Evolutionary conservation across 2,329 filamentous ascomycete species (phyloP), one percentile per base, ranked within the genome.

Genomic region (Clarireedia homoeocarpa): DNA sequence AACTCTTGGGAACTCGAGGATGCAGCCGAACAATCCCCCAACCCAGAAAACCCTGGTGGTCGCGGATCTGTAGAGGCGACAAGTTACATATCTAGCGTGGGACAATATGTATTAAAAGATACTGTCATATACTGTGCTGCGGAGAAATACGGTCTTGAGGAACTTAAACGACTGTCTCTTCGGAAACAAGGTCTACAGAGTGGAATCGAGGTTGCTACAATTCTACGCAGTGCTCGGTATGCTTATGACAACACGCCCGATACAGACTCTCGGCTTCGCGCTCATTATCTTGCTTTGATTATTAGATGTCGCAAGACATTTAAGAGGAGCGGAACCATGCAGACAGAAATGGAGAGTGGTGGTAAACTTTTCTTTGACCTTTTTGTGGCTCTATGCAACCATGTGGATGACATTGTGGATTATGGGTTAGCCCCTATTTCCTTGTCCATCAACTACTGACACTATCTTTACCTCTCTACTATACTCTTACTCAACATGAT

Each of bases 271-370:
- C 84, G 86, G 69, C 85, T 97, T 73, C 91, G 91, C 77, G 91
- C 91, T 78, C 91, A 96, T 78, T 96, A 96, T 80, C 85, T 97
- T 73, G 90, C 91, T 72, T 83, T 96, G 74, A 95, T 96, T 75
- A 96, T 96, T 79, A 87, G 91, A 78, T 92, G 89, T 81, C 89
- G 92, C 74, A 91, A 91, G 79, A 96, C 90, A 69, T 96, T 97
- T 75, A 96, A 96, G 86, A 85, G 88, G 75, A 96, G 91, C 78
- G 91, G 91, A 75, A 96, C 91, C 74, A 95, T 96, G 91, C 91
- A 96, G 82, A 86, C 88, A 77, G 91, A 96, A 79, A 96, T 97
- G 91, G 89, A 96, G 79, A 84, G 84, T 74, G 91, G 91, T 72
- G 91, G 80, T 69, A 81, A 91, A 80, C 81, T 96, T 76, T 96